Conservation (phyloP, 2,329 filamentous ascomycete genomes). For the Aureobasidium sp. region DNA sequence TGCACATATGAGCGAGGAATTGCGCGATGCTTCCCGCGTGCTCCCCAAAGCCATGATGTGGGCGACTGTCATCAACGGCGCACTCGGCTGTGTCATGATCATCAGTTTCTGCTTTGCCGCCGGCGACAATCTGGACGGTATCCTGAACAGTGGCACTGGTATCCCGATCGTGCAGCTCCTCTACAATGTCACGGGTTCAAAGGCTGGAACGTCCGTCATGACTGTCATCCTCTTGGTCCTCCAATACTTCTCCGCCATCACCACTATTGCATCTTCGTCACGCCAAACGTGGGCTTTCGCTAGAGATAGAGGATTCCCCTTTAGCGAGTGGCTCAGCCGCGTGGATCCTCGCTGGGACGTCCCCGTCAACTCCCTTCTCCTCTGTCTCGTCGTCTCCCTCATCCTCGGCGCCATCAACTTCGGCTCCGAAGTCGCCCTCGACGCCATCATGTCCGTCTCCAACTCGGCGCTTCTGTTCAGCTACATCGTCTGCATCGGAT, state of each 20-base stretch:
- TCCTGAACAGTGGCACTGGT: conserved; percentile 16
- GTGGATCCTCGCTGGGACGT: conserved; percentile 20
- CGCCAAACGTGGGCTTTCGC: conserved; percentile 28
- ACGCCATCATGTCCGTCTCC: conserved; percentile 33
- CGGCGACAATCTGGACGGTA: conserved; percentile 19
- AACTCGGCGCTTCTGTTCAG: conserved; percentile 26
- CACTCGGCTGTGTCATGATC: conserved; percentile 28
- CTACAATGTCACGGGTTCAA: conserved; percentile 23
- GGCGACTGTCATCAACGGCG: conserved; percentile 30
- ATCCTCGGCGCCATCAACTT: conserved; percentile 35
- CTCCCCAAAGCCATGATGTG: conserved; percentile 37
- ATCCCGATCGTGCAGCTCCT: conserved; percentile 26
- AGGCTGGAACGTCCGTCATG: conserved; percentile 24
- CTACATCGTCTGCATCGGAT: conserved; percentile 26
- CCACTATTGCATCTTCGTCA: conserved; percentile 26
- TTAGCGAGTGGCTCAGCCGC: conserved; percentile 25
- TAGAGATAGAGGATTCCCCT: conserved; percentile 27
- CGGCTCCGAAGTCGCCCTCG: conserved; percentile 32
- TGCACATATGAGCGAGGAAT: conserved; percentile 28
- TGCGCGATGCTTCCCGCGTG: conserved; percentile 32
- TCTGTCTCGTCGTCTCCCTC: conserved; percentile 24
- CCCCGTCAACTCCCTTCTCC: conserved; percentile 16
- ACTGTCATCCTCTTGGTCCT: conserved; percentile 25
- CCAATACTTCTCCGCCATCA: conserved; percentile 28
- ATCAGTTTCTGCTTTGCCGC: conserved; percentile 30